phyloP scores from a whole-genome alignment of 306 rosid species.

The Rosa chinensis region DNA sequence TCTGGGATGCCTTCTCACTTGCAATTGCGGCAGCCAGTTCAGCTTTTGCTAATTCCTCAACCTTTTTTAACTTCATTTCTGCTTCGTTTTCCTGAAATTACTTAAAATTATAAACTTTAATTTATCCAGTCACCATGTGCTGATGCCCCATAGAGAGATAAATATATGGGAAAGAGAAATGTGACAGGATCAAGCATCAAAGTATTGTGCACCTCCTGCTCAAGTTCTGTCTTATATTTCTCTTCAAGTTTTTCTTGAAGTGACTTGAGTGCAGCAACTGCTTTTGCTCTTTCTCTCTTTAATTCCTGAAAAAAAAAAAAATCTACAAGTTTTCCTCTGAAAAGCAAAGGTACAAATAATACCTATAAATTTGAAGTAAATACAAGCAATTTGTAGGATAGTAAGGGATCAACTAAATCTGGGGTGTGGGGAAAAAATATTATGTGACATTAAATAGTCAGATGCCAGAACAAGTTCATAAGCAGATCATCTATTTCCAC shows the following conservation, averaged over 20 bases:
- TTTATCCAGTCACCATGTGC: slow-evolving; percentile 27
- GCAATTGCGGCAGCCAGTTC: slow-evolving; percentile 78
- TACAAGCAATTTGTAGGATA: neutral
- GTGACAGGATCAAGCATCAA: slow-evolving; percentile 20
- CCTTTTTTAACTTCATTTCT: slow-evolving; percentile 49
- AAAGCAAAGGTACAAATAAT: neutral
- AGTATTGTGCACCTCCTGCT: slow-evolving; percentile 60
- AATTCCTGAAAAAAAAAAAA: slow-evolving; percentile 54
- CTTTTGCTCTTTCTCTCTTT: slow-evolving; percentile 80
- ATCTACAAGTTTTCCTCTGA: neutral
- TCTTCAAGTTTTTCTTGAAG: slow-evolving; percentile 89
- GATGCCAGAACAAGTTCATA: too few relatives aligned
- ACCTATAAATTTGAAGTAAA: neutral
- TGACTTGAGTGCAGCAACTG: slow-evolving; percentile 78
- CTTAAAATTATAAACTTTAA: slow-evolving; percentile 25
- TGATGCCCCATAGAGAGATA: slow-evolving; percentile 18
- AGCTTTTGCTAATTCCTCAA: slow-evolving; percentile 75
- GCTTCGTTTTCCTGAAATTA: slow-evolving; percentile 68
- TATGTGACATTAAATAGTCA: neutral
- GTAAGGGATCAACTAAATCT: neutral
- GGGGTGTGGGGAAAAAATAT: neutral
- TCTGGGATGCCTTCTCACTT: slow-evolving; percentile 84
- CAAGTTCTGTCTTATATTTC: slow-evolving; percentile 68
- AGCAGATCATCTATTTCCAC: neutral
- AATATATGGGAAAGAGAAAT: neutral